phyloP scores from a whole-genome alignment of 2,329 filamentous ascomycete species.

The Verticillium longisporum region DNA sequence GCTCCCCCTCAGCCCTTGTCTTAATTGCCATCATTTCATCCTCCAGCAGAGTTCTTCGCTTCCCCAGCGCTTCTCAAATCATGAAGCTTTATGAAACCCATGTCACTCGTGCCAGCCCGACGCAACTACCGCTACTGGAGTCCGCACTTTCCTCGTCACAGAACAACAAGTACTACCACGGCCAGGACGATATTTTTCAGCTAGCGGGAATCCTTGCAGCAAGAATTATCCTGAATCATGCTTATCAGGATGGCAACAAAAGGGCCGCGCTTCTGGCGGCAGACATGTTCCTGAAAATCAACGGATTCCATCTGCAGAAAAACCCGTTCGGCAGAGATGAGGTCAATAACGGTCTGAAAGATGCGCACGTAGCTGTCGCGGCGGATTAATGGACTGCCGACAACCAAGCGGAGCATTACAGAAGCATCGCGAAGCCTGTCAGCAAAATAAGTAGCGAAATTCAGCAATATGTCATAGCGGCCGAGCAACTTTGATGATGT shows the following conservation, averaged over 20 bases:
- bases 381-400: conserved; percentile 12
- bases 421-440: conserved; percentile 5
- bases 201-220: conserved; percentile 13
- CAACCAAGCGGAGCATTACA: conserved; percentile 10
- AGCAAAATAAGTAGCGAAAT: not conserved
- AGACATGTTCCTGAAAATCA: conserved; percentile 15
- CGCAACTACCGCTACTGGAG: not conserved
- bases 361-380: conserved; percentile 12
- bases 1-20: not conserved
- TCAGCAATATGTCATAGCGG: not conserved
- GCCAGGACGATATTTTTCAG: conserved; percentile 12
- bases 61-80: not conserved
- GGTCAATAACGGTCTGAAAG: conserved; percentile 4
- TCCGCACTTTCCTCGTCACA: conserved; percentile 10
- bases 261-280: conserved; percentile 10
- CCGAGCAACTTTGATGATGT: not conserved
- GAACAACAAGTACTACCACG: conserved; percentile 11
- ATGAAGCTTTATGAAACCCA: not conserved
- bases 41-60: not conserved
- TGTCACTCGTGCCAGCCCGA: conserved; percentile 6
- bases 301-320: conserved; percentile 12
- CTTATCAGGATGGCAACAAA: conserved; percentile 13
- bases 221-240: conserved; percentile 6
- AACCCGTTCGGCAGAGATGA: not conserved
- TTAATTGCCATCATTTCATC: not conserved